Evolutionary conservation across 2,329 filamentous ascomycete genomes (phyloP).

Genomic region (Aspergillus pseudotamarii): DNA sequence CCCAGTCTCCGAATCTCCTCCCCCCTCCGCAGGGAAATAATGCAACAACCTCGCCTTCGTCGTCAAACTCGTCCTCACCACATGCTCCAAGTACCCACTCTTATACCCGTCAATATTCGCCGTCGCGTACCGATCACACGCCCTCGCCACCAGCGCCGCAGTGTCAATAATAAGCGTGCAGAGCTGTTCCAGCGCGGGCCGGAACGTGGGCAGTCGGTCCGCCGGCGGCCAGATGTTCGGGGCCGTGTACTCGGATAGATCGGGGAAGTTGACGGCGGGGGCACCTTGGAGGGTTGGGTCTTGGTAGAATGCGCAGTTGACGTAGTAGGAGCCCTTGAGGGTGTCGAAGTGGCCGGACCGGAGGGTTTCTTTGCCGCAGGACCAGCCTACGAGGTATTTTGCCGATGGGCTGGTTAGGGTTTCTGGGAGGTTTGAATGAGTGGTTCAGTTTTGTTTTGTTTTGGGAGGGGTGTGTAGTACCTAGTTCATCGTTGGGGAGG

Average conservation of each 20-base stretch:
- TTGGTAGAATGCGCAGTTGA: conserved; percentile 61
- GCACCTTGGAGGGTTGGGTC: conserved; percentile 40
- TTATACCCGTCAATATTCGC: conserved; percentile 77
- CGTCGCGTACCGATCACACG: conserved; percentile 83
- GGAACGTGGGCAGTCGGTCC: conserved; percentile 73
- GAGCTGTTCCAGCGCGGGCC: conserved; percentile 69
- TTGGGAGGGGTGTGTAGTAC: too few relatives aligned
- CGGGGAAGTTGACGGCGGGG: conserved; percentile 39
- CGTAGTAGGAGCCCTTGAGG: conserved; percentile 66
- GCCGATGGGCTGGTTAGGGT: conserved; percentile 48
- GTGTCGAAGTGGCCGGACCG: conserved; percentile 64
- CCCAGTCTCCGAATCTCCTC: conserved; percentile 1
- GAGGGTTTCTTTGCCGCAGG: conserved; percentile 65
- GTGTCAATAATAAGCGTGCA: conserved; percentile 87
- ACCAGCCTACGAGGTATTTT: conserved; percentile 67
- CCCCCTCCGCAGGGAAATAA: conserved; percentile 69
- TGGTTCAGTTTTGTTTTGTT: too few relatives aligned
- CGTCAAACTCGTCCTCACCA: conserved; percentile 81
- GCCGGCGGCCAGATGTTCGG: conserved; percentile 85
- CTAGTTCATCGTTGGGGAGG: conserved; percentile 70
- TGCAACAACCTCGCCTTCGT: conserved; percentile 91
- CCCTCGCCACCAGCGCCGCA: conserved; percentile 83
- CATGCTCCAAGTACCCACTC: conserved; percentile 77
- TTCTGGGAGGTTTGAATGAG: too few relatives aligned
- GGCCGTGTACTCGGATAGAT: conserved; percentile 85